Evolutionary conservation across 176 grass and related monocot species (phyloP).

Genomic region (Areca catechu): DNA sequence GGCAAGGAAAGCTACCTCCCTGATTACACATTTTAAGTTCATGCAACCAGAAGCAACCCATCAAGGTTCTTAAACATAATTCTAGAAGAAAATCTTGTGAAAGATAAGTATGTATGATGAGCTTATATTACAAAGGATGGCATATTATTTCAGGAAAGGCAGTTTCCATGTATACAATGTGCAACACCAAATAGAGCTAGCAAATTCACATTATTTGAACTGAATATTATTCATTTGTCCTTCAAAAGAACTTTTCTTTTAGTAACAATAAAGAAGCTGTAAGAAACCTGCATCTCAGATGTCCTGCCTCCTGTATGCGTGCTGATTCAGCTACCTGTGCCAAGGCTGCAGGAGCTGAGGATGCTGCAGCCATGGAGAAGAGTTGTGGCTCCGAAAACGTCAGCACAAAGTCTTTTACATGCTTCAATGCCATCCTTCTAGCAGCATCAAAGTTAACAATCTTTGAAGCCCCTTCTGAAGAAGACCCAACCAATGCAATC

Average conservation of each 20-base stretch:
- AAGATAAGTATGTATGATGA: too few relatives aligned
- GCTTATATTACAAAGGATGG: too few relatives aligned
- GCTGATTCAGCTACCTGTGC: conserved; percentile 71
- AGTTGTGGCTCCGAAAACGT: conserved; percentile 83
- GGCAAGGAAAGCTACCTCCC: too few relatives aligned
- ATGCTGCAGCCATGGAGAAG: conserved; percentile 55
- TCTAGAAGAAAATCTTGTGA: too few relatives aligned
- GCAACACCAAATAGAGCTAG: too few relatives aligned
- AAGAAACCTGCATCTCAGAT: conserved; percentile 92
- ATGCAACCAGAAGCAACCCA: too few relatives aligned
- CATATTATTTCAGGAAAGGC: too few relatives aligned
- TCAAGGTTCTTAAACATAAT: too few relatives aligned
- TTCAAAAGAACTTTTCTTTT: neutral
- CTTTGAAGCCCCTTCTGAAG: conserved; percentile 63
- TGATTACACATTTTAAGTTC: too few relatives aligned
- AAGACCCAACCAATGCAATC: conserved; percentile 65
- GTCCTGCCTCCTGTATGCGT: conserved; percentile 94
- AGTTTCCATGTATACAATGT: too few relatives aligned
- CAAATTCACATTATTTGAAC: too few relatives aligned
- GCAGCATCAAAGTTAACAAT: conserved; percentile 74
- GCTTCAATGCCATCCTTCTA: conserved; percentile 94
- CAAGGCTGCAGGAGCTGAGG: conserved; percentile 56
- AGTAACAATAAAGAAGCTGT: conserved; percentile 6
- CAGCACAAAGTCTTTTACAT: conserved; percentile 81
- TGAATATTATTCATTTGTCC: too few relatives aligned